Percentiles rank a stretch among this genome's conserved stretches.
Evolutionary conservation across 1,284 basidiomycete genomes (phyloP).

Genomic region (Termitomyces sp.): DNA sequence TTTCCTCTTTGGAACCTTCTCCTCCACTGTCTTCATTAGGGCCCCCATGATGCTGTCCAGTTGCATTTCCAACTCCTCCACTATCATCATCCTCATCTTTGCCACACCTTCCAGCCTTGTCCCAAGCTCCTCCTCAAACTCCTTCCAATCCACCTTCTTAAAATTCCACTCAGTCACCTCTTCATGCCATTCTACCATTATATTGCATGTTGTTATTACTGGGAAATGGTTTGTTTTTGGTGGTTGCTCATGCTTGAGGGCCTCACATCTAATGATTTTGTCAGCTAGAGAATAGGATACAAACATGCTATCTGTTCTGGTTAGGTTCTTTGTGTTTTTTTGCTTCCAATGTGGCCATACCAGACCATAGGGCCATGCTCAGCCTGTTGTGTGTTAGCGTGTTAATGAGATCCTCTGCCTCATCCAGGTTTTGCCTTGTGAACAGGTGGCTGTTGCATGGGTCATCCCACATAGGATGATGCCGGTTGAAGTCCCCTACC

Average conservation of each 20-base stretch:
- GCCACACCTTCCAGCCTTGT: neutral
- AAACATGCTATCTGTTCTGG: slow-evolving; percentile 29
- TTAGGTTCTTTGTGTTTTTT: slow-evolving; percentile 19
- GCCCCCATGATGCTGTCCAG: slow-evolving; percentile 12
- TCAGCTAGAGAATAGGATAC: slow-evolving; percentile 6
- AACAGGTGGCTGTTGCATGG: slow-evolving; percentile 31
- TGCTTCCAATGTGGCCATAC: slow-evolving; percentile 22
- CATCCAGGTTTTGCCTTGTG: slow-evolving; percentile 14
- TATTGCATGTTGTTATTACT: neutral
- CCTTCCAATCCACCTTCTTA: slow-evolving; percentile 10
- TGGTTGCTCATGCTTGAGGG: neutral
- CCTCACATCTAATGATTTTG: slow-evolving; percentile 18
- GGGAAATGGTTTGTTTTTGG: neutral
- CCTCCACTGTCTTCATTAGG: slow-evolving; percentile 13
- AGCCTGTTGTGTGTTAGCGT: neutral
- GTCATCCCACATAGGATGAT: slow-evolving; percentile 39
- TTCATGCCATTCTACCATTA: too few species aligned
- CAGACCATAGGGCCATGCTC: slow-evolving; percentile 21
- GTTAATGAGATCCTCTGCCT: slow-evolving; percentile 1
- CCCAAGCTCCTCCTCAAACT: neutral
- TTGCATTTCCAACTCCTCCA: neutral
- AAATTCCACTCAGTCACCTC: slow-evolving; percentile 9
- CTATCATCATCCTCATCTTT: neutral
- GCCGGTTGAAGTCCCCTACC: slow-evolving; percentile 24
- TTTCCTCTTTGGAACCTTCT: slow-evolving; percentile 17